Base-by-base conservation (phyloP, 1,284 basidiomycete species). In the Trichosporon sp. region DNA sequence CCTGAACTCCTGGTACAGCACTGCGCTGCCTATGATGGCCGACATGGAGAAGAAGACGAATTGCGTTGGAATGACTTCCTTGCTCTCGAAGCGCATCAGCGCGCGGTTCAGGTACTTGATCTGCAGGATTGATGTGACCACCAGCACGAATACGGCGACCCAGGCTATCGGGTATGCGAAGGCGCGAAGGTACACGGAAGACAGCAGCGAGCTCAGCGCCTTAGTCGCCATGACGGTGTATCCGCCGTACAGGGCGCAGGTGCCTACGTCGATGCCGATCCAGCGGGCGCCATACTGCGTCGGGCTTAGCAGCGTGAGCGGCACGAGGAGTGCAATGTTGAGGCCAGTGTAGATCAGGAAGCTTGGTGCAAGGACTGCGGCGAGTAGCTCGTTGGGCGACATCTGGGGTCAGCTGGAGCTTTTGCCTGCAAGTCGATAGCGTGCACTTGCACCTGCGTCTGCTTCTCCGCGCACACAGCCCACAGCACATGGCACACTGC, bases 1-100 rank as follows among this genome's bases (percentile, higher is more conserved):
- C 67, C 87, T 85, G 81, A 99, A 97, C 78, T 98, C 95, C 33
- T 91, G 89, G 75, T 95, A 99, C 3, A 98, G 85, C 21, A 98
- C 89, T 0, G 93, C 92, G 4, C 91, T 94, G 25, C 95, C 95
- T 54, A 92, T 82, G 69, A 99, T 95, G 4, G 92, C 92, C 4
- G 76, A 73, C 34, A 83, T 70, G 0, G 83, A 82, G 71, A 84
- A 85, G 65, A 95, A 84, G 44, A 96, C 93, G 78, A 97, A 99
- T 82, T 97, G 95, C 13, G 89, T 89, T 2, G 95, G 95, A 66
- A 95, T 92, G 33, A 95, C 93, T 31, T 56, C 58, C 58, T 92
- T 91, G 76, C 87, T 87, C 73, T 95, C 91, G 74, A 95, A 95
- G 25, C 88, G 86, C 87, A 91, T 93, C 58, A 95, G 78, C 2